Base-by-base conservation (phyloP, 2,329 filamentous ascomycete genomes). In the Biscogniauxia sp. region DNA sequence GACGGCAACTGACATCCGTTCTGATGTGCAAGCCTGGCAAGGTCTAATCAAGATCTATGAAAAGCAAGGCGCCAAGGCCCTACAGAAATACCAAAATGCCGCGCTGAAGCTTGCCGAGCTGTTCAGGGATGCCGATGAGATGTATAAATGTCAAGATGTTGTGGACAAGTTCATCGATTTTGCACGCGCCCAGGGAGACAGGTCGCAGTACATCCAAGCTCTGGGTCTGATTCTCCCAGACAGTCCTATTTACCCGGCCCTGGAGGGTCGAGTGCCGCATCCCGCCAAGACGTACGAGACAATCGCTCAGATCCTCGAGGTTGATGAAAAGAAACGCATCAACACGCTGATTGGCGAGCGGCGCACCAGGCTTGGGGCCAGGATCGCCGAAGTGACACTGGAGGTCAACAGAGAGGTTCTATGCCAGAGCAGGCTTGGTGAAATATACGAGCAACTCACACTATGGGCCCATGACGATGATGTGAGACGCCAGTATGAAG, bases 391-490 rank as follows among this genome's bases (percentile, higher is more conserved):
- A 63, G 94, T 98, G 20, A 97, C 91, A 0, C 74, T 85, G 2
- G 91, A 97, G 62, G 95, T 96, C 54, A 97, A 94, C 74, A 83
- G 88, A 41, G 95, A 99, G 74, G 88, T 97, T 1, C 88, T 91
- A 66, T 80, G 80, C 28, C 82, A 85, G 62, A 97, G 92, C 75
- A 83, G 87, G 61, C 78, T 99, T n/a, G 92, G 93, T 69, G 79
- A 87, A 41, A 78, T 96, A 53, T 98, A 97, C 72, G 85, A 86
- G 59, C 84, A 92, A 56, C 83, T 97, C 55, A 93, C 97, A 70
- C 88, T 97, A 72, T 99, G 95, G 95, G 89, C 89, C 9, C 85
- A 80, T 60, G 92, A 98, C 69, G 95, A 99, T 71, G 91, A 94
- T 20, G 74, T 92, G 37, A 86, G 95, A 53, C 88, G 94, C 45